A percentile compares a stretch with the other conserved stretches of the same genome.
Conservation (phyloP, 2,329 filamentous ascomycete species). For the Chaetomium globosum region DNA sequence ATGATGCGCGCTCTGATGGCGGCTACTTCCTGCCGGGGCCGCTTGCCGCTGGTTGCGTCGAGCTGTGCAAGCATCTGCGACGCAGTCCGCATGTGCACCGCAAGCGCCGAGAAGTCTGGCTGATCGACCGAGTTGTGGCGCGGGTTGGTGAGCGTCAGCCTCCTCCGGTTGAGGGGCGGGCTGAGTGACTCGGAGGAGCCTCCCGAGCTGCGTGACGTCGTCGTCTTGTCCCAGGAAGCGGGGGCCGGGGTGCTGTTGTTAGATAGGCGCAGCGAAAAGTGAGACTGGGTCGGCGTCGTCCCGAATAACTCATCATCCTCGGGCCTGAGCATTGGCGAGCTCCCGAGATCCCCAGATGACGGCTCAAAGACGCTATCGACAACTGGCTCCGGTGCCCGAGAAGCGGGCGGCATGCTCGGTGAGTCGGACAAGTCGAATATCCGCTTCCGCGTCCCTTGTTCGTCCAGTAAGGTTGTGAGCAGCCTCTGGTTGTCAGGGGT, state of each 20-base stretch:
- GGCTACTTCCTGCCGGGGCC: constrained; percentile 77
- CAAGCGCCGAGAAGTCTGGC: constrained; percentile 78
- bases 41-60: constrained; percentile 77
- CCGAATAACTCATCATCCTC: constrained; percentile 50
- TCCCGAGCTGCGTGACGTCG: constrained; percentile 72
- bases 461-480: constrained; percentile 58
- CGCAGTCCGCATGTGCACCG: constrained; percentile 84
- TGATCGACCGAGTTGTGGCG: constrained; percentile 65
- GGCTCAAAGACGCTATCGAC: constrained; percentile 82
- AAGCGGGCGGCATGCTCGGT: constrained; percentile 52
- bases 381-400: constrained; percentile 49
- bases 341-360: constrained; percentile 75
- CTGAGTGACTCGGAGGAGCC: constrained; percentile 70
- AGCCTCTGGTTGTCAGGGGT: constrained; percentile 72
- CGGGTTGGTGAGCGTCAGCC: constrained; percentile 61
- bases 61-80: constrained; percentile 86
- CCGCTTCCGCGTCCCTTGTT: constrained; percentile 59
- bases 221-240: constrained; percentile 61
- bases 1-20: constrained; percentile 86
- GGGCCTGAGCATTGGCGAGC: constrained; percentile 67
- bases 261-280: constrained; percentile 57
- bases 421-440: constrained; percentile 72
- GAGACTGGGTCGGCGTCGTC: constrained; percentile 39
- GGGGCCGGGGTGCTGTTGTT: constrained; percentile 64
- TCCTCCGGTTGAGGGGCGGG: constrained; percentile 55